These are phyloP conservation scores for Chytriomyces sp. DNA, from an alignment of 192 early-diverging fungal genomes.

Conservation along the genomic window DNA sequence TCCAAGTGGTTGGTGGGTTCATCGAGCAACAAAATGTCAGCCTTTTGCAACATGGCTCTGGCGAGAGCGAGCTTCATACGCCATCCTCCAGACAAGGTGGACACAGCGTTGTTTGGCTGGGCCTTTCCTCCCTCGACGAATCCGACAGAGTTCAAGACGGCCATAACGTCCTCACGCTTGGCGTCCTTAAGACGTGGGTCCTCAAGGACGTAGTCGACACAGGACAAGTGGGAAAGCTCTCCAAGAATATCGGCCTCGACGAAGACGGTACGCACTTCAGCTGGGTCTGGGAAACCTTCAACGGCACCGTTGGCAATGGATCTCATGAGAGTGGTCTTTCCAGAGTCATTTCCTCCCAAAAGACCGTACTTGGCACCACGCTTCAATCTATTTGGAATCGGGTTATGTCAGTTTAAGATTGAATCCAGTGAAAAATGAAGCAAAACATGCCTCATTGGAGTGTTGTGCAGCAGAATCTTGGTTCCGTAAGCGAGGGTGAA, in stretches of 20 bases:
- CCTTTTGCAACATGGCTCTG: constrained; percentile 82
- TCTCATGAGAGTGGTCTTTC: constrained; percentile 86
- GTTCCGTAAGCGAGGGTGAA: constrained; percentile 85
- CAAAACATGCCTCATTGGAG: constrained; percentile 46
- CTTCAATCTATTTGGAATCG: constrained; percentile 55
- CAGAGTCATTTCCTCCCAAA: constrained; percentile 81
- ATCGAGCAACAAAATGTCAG: constrained; percentile 83
- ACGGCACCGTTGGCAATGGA: constrained; percentile 84
- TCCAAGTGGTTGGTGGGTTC: constrained; percentile 89
- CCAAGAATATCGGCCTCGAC: constrained; percentile 70
- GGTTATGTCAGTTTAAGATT: constrained; percentile 14
- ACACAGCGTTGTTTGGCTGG: constrained; percentile 61
- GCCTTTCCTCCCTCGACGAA: constrained; percentile 70
- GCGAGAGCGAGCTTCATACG: constrained; percentile 90
- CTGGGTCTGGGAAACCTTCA: constrained; percentile 80
- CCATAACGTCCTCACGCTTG: constrained; percentile 59
- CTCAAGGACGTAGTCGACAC: constrained; percentile 70
- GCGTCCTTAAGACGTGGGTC: constrained; percentile 46
- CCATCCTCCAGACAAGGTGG: constrained; percentile 83
- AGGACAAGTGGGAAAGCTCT: constrained; percentile 71
- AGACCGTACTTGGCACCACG: constrained; percentile 85
- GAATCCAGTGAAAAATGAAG: background rate
- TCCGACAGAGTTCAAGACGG: constrained; percentile 66
- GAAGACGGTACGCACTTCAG: constrained; percentile 77
- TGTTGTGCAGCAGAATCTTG: constrained; percentile 78